Evolutionary conservation across 305 asterid species (phyloP), one percentile per base, ranked within the genome.

Genomic region (Solanum hybrid): DNA sequence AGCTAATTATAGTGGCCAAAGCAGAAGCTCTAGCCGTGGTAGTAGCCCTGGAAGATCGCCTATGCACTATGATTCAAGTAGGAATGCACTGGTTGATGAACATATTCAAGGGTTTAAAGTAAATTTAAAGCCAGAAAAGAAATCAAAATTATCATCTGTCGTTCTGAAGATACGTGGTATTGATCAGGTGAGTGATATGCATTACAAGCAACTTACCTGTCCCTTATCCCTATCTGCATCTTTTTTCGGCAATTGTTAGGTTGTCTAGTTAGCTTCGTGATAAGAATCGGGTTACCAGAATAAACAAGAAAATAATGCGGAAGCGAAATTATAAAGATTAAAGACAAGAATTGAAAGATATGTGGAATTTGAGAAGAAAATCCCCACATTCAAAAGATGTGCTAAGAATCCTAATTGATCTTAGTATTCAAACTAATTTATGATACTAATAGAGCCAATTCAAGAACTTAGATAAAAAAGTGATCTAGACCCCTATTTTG

Each of bases 31-130:
- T 81, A 98, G 99, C 94, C 97, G 98, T 87, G 94, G 98, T 90
- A 97, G 95, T 93, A 97, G 99, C 92, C 99, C 99, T 20, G 97
- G 98, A 87, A 94, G 98, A 94, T 98, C 99, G 89, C 99, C 99
- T 4, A 95, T 94, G 90, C 95, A 94, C 78, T 92, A 94, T 92
- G 98, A 96, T 76, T 93, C 97, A 81, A 91, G 95, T 93, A 95
- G 96, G 92, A 95, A 95, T 92, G 93, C 96, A 92, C 91, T 97
- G 89, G 87, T 94, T 90, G 99, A 94, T 73, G 99, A 93, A 61
- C 99, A 95, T 51, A 93, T 95, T 93, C 98, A 94, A 90, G 98
- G 97, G 64, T 98, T 98, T 90, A 97, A 92, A 96, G 99, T 98
- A 84, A 97, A 98, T 91, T 94, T 98, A 90, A 98, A 96, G 92